Base-by-base conservation (phyloP, 495 filamentous ascomycete genomes). In the Lophium mytilinum region DNA sequence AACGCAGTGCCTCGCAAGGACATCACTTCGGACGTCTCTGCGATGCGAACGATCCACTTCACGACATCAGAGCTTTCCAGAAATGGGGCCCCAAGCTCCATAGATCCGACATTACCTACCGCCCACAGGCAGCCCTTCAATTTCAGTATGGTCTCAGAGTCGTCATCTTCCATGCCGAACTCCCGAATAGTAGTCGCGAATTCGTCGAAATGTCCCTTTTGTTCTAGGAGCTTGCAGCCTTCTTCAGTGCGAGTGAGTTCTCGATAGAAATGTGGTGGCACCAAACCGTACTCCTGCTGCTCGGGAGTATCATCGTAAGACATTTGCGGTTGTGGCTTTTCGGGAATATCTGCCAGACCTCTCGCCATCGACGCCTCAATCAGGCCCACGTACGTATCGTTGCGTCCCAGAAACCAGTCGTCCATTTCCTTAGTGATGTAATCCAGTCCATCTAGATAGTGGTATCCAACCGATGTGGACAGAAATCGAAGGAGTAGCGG, bases 351-450 rank as follows among this genome's bases (percentile, higher is more conserved):
- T 18, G 85, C 75, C 56, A 96, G 89, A 8, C 90, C 89, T 21
- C 90, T 82, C 18, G 91, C 90, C n/a, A 98, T 76, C 53, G 90
- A 93, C 17, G 93, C 94, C 68, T 98, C 93, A 35, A 97, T 89
- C n/a, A 96, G 79, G 21, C 83, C 78, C 48, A 98, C 93, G 69
- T 98, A 98, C 40, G 81, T 84, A 69, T 97, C 92, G 66, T 98
- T 98, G 33, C 93, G 83, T 36, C 94, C 93, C 37, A 88, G 80
- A 67, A 96, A 98, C 93, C 93, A 98, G 70, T 97, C 93, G 66
- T 98, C 93, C 93, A 98, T 98, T 67, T 97, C 94, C 63, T 93
- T 90, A 40, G 89, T 93, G 67, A 98, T 98, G 63, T 98, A 98
- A 70, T 98, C 93, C 15, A 98, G 78, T 8, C 90, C 93, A 69